A percentile compares a stretch with the other conserved stretches of the same genome.
These are phyloP conservation scores for Colletotrichum lentis DNA, from an alignment of 2,329 filamentous ascomycete species.

Conservation along the genomic window DNA sequence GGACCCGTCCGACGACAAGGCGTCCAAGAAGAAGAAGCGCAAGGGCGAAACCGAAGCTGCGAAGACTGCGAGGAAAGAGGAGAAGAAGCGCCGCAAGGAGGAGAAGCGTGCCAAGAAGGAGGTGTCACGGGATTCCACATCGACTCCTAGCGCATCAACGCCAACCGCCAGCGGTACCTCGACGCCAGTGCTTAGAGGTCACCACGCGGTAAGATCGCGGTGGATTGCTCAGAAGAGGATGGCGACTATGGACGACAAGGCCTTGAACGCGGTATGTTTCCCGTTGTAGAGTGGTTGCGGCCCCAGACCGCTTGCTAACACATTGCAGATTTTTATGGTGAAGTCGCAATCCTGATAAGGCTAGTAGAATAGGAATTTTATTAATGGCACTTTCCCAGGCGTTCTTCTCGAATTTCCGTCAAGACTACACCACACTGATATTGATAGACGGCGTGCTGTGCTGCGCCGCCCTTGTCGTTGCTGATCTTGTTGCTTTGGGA, in stretches of 20 bases:
- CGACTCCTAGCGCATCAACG: conserved; percentile 48
- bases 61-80: conserved; percentile 60
- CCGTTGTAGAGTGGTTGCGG: background rate
- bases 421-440: background rate
- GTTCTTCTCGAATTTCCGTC: background rate
- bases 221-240: conserved; percentile 90
- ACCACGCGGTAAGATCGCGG: conserved; percentile 78
- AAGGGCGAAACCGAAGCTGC: conserved; percentile 45
- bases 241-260: conserved; percentile 81
- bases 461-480: background rate
- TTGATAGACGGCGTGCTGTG: background rate
- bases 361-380: background rate
- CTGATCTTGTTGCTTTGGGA: background rate
- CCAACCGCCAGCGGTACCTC: conserved; percentile 56
- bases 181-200: conserved; percentile 58
- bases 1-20: conserved; percentile 35
- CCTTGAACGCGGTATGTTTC: conserved; percentile 79
- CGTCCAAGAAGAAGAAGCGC: conserved; percentile 49
- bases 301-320: conserved; percentile 38
- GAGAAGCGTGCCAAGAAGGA: conserved; percentile 54
- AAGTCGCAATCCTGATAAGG: conserved; percentile 50
- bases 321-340: conserved; percentile 72
- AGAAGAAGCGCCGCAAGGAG: conserved; percentile 54
- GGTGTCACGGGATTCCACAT: conserved; percentile 38
- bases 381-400: background rate